Evolutionary conservation across 1,284 basidiomycete genomes (phyloP).

Genomic region (Rhizoctonia solani): DNA sequence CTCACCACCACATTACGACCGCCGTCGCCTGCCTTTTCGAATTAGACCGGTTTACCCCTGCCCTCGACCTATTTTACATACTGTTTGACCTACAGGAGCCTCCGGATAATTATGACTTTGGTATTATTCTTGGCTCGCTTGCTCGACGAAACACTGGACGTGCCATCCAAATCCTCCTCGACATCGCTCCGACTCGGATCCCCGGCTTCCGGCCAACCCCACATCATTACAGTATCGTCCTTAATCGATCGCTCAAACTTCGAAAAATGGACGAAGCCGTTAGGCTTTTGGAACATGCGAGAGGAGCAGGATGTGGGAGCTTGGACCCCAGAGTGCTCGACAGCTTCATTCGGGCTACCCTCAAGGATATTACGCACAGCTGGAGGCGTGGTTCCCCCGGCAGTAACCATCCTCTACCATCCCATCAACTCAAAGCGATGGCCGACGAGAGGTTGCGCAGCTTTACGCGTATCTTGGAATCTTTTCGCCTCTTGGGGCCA

Average conservation of each 20-base stretch:
- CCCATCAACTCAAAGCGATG: background rate
- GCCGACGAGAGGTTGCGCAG: background rate
- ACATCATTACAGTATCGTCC: conserved; percentile 13
- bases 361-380: background rate
- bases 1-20: conserved; percentile 25
- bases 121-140: conserved; percentile 16
- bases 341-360: background rate
- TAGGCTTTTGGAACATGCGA: background rate
- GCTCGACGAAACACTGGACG: conserved; percentile 22
- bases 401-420: background rate
- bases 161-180: conserved; percentile 16
- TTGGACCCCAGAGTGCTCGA: conserved; percentile 22
- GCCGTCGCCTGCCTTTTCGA: conserved; percentile 19
- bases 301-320: background rate
- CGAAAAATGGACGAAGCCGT: background rate
- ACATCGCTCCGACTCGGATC: conserved; percentile 13
- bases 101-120: conserved; percentile 14
- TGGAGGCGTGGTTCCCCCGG: background rate
- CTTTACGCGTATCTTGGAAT: conserved; percentile 10
- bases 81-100: conserved; percentile 9
- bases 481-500: background rate
- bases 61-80: background rate
- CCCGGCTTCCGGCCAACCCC: conserved; percentile 13
- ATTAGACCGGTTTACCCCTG: conserved; percentile 8
- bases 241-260: conserved; percentile 5